Percentiles rank a stretch among this genome's conserved stretches.
Evolutionary conservation across 192 early-diverging fungal genomes (phyloP).

Genomic region (Umbelopsis vinacea): DNA sequence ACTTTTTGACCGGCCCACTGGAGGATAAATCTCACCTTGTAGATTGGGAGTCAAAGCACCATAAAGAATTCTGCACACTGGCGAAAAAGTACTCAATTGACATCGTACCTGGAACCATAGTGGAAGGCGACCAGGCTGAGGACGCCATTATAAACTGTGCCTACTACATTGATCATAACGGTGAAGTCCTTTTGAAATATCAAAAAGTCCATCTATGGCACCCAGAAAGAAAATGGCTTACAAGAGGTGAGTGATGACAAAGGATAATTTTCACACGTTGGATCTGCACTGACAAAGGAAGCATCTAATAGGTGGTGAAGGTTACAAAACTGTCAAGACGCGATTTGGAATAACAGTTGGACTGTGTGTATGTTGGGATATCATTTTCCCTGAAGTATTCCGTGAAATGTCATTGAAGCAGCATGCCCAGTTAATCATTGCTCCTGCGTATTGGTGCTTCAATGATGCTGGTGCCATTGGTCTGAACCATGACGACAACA

Average conservation of each 20-base stretch:
- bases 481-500: constrained; percentile 6
- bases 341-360: constrained; percentile 34
- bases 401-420: constrained; percentile 26
- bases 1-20: constrained; percentile 31
- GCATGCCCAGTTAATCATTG: constrained; percentile 30
- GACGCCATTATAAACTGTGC: constrained; percentile 27
- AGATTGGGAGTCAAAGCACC: constrained; percentile 2
- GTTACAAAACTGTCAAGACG: constrained; percentile 24
- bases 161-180: constrained; percentile 40
- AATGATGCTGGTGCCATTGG: constrained; percentile 21
- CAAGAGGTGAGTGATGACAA: constrained; percentile 9
- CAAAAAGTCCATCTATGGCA: constrained; percentile 36
- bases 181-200: constrained; percentile 30
- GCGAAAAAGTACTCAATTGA: constrained; percentile 35
- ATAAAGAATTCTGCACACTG: constrained; percentile 16
- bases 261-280: no score
- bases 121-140: constrained; percentile 23
- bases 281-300: not conserved
- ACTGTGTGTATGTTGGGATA: constrained; percentile 40
- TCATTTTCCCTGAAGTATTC: constrained; percentile 33
- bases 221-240: constrained; percentile 28
- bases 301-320: not conserved
- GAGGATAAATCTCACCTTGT: not conserved
- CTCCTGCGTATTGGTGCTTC: constrained; percentile 33
- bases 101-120: constrained; percentile 41